Evolutionary conservation across 1,284 basidiomycete species (phyloP), one percentile per base, ranked within the genome.

Genomic region (Peniophora sp.): DNA sequence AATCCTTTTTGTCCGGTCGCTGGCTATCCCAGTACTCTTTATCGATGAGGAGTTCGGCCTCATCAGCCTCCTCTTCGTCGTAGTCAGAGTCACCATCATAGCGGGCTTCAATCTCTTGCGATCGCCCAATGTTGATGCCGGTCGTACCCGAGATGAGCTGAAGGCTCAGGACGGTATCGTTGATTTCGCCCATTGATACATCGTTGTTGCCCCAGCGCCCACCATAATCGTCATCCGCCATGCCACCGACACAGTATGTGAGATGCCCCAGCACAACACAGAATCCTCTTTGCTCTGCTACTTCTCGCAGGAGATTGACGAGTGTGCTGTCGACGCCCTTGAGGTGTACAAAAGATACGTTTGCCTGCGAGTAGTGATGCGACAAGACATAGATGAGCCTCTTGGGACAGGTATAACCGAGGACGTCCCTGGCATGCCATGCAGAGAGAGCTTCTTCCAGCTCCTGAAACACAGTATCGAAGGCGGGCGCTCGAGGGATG

Each of bases 1-100:
- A 72, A 1, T 72, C 66, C 47, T 64, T 55, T 1, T 71, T 60
- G 53, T 76, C 71, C 11, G 69, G 67, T 3, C 50, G 49, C 9
- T 50, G 60, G 18, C 53, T 62, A 15, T 69, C 64, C 49, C 73
- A 65, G 0, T 59, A 14, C n/a, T 65, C 58, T 2, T 63, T 53
- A 2, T 63, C 59, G 6, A 69, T 48, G 0, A 57, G 51, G 3
- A 74, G 49, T 1, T 55, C 43, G 0, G 56, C 47, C n/a, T 17
- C 51, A 37, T 66, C 52, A 18, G 36, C 36, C 11, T 50, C 51
- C 2, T 70, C 71, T n/a, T 71, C 60, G 12, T 74, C 53, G 6
- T 12, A 32, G 12, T 32, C 27, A 5, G 27, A 32, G 12, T 32
- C 27, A 12, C 12, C 27, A 32, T 32, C 27, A 32, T 32, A 32